phyloP scores from a whole-genome alignment of 176 grass and related monocot species.

The Triticum timopheevii region DNA sequence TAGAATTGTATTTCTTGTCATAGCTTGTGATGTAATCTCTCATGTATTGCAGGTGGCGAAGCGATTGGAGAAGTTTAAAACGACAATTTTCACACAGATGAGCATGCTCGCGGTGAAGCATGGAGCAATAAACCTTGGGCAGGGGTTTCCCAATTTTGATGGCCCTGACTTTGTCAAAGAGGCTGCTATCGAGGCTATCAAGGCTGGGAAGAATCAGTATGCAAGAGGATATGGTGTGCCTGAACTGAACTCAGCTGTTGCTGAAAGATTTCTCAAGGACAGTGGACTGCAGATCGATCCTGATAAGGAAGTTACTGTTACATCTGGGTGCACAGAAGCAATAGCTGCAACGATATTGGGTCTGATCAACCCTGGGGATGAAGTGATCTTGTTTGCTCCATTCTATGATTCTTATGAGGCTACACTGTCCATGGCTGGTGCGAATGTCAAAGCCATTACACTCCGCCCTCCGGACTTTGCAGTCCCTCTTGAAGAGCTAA shows the following conservation, averaged over 20 bases:
- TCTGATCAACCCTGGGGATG: constrained; percentile 89
- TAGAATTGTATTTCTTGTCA: background rate
- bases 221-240: constrained; percentile 85
- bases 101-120: constrained; percentile 95
- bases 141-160: constrained; percentile 98
- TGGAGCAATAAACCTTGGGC: constrained; percentile 94
- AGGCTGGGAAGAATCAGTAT: constrained; percentile 89
- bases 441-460: constrained; percentile 75
- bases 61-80: constrained; percentile 93
- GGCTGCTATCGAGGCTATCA: constrained; percentile 87
- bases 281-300: constrained; percentile 71
- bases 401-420: constrained; percentile 96
- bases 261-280: constrained; percentile 77
- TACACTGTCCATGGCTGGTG: constrained; percentile 86
- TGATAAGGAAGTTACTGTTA: constrained; percentile 93
- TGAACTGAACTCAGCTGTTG: constrained; percentile 73
- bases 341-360: constrained; percentile 95
- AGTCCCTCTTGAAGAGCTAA: constrained; percentile 80
- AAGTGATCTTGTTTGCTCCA: constrained; percentile 93
- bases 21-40: constrained; percentile 20
- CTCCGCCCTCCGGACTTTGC: constrained; percentile 77
- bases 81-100: constrained; percentile 98
- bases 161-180: constrained; percentile 92
- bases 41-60: constrained; percentile 69
- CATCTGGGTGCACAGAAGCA: constrained; percentile 95